phyloP scores from a whole-genome alignment of 306 rosid species.

The Castanospermum australe region DNA sequence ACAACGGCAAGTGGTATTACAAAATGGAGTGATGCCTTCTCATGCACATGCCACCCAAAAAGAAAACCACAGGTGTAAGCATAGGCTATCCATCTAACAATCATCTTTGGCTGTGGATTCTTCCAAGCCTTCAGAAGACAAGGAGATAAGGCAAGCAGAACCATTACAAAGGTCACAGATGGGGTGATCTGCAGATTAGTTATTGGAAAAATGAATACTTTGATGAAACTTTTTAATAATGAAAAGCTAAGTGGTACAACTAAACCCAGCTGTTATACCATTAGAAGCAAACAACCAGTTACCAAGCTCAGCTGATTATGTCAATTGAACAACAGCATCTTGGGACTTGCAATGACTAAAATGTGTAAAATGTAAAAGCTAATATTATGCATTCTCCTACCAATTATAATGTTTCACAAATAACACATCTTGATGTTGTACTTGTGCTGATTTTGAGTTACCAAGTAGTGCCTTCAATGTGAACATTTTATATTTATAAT shows the following conservation, averaged over 20 bases:
- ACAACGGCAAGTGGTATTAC: conserved; percentile 77
- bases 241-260: not conserved
- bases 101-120: conserved; percentile 72
- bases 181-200: conserved; percentile 76
- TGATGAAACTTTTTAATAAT: not conserved
- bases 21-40: conserved; percentile 94
- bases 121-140: conserved; percentile 86
- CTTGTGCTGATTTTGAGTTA: conserved; percentile 10
- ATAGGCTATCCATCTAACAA: conserved; percentile 84
- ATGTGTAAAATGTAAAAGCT: conserved; percentile 8
- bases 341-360: not conserved
- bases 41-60: conserved; percentile 99
- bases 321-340: conserved; percentile 16
- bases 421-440: not conserved
- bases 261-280: not conserved
- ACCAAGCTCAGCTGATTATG: not conserved
- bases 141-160: conserved; percentile 83
- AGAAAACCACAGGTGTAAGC: conserved; percentile 90
- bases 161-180: conserved; percentile 58
- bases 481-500: not conserved
- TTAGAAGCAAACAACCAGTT: conserved; percentile 18
- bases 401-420: conserved; percentile 15
- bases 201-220: conserved; percentile 21
- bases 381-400: not conserved
- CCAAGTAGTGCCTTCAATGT: not conserved